Evolutionary conservation across 1,284 basidiomycete species (phyloP).

Genomic region (Trametes sp.): DNA sequence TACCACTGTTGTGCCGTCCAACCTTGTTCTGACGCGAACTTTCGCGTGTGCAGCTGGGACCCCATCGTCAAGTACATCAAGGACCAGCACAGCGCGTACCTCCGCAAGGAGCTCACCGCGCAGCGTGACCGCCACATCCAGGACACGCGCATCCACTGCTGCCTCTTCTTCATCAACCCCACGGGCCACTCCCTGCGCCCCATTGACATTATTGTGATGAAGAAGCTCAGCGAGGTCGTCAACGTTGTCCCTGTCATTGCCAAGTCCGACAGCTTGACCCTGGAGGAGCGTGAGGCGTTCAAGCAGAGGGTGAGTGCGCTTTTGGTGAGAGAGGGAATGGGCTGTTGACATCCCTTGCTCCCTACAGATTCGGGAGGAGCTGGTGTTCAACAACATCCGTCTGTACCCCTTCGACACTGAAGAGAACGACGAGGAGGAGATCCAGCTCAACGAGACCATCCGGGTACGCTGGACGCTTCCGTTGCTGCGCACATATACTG

Average conservation of each 20-base stretch:
- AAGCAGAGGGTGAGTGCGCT: constrained; percentile 77
- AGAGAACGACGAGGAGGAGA: constrained; percentile 93
- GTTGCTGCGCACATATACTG: not conserved
- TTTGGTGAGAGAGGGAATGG: too few relatives aligned
- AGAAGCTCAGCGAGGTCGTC: constrained; percentile 98
- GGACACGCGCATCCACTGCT: constrained; percentile 98
- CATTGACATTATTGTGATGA: constrained; percentile 98
- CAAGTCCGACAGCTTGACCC: constrained; percentile 95
- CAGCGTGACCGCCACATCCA: constrained; percentile 98
- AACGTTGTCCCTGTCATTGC: constrained; percentile 99
- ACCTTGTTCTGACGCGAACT: constrained; percentile 9
- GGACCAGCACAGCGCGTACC: constrained; percentile 98
- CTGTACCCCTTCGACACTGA: constrained; percentile 98
- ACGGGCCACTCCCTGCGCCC: constrained; percentile 93
- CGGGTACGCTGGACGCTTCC: constrained; percentile 61
- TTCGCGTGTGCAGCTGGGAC: constrained; percentile 79
- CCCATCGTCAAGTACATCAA: constrained; percentile 99
- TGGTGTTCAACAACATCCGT: constrained; percentile 93
- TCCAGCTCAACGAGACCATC: constrained; percentile 91
- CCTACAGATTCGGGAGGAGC: constrained; percentile 87
- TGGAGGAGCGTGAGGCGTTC: constrained; percentile 93
- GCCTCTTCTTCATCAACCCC: constrained; percentile 98
- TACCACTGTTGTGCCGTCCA: constrained; percentile 26
- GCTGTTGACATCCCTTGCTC: too few relatives aligned
- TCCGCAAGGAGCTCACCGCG: constrained; percentile 98